Evolutionary conservation across 164 flowering plant genomes (phyloP).

Genomic region (Tetrastigma voinierianum): DNA sequence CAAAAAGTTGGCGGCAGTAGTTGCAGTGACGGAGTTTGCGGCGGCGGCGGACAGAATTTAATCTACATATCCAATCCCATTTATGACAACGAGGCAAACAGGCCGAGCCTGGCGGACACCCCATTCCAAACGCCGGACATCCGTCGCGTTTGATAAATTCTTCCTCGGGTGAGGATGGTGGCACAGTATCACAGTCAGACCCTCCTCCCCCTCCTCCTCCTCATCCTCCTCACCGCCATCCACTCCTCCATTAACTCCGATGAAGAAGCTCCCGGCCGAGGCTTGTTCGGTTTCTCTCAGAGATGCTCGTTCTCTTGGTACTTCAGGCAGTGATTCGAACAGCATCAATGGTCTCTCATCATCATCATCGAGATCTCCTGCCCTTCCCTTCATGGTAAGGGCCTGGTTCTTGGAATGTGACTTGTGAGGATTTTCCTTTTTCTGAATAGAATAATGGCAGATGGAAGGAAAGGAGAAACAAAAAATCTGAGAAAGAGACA

Average conservation of each 20-base stretch:
- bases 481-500: no score
- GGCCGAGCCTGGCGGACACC: conserved; percentile 28
- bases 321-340: conserved; percentile 54
- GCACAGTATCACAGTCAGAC: conserved; percentile 12
- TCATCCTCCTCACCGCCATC: conserved; percentile 11
- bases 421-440: conserved; percentile 1
- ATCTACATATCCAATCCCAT: conserved; percentile 88
- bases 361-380: conserved; percentile 54
- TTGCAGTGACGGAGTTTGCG: neutral
- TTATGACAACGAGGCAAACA: conserved; percentile 39
- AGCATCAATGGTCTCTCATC: conserved; percentile 46
- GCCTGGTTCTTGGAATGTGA: neutral
- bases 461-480: neutral
- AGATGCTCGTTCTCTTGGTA: conserved; percentile 45
- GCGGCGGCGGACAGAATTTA: conserved; percentile 20
- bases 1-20: conserved; percentile 15
- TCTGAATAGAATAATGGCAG: conserved; percentile 8
- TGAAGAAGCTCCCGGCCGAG: conserved; percentile 73
- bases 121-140: conserved; percentile 82
- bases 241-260: conserved; percentile 60
- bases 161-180: conserved; percentile 23
- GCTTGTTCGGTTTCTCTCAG: conserved; percentile 56
- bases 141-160: conserved; percentile 56
- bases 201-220: no score
- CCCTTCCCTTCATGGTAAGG: conserved; percentile 84